Base-by-base conservation (phyloP, 352 stramenopile species). In the Aphanomyces cochlioides region DNA sequence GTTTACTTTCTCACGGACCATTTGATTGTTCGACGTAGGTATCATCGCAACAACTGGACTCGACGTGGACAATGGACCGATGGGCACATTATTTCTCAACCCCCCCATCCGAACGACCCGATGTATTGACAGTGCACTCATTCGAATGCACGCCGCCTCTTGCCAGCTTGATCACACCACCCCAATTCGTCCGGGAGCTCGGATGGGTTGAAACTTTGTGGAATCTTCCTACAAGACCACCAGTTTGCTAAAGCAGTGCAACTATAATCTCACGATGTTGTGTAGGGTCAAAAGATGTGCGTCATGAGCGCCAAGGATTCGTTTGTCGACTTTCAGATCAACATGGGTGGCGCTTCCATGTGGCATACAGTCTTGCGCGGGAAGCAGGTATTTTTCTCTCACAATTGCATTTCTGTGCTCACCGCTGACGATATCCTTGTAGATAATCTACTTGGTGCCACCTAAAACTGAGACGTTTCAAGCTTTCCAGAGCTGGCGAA, bases 281-380 rank as follows among this genome's bases (percentile, higher is more conserved):
- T 28, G 34, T 66, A 77, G 37, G 75, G 80, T 39, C 73, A 76
- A 48, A 69, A 78, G 2, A 80, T 80, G 56, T 82, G 76, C 48
- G 73, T 84, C 40, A 84, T 83, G 76, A 81, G 74, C 39, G 72
- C 77, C 7, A 74, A 66, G 0, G 77, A 77, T 38, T 83, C 75
- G 65, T 83, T 79, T 70, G 81, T 74, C 12, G 77, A 83, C 57
- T 82, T 75, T 60, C 75, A 80, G 50, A 72, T 82, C n/a, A 77
- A 81, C 40, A 79, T 78, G 66, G 77, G 79, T 13, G 79, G 79
- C 41, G 81, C 77, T 3, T 83, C 77, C 12, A 72, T 82, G 10
- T 85, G 79, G 79, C 79, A 82, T 65, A 73, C 82, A 65, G 67
- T 85, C 37, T 75, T 80, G 54, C 56, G 67, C 45, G 79, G 79